These are phyloP conservation scores for Exophiala oligosperma DNA, from an alignment of 2,329 filamentous ascomycete genomes.

Conservation along the genomic window DNA sequence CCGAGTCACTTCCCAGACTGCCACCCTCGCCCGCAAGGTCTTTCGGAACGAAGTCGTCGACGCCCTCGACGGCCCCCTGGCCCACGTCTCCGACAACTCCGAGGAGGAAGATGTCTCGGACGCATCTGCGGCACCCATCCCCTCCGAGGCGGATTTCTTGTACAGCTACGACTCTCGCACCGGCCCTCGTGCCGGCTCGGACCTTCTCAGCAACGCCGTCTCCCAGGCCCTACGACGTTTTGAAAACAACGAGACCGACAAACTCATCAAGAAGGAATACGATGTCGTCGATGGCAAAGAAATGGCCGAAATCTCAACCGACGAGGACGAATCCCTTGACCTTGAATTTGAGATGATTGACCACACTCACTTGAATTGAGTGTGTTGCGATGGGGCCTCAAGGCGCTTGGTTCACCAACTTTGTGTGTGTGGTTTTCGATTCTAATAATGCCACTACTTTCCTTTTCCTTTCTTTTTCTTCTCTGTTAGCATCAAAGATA, in stretches of 20 bases:
- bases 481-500: constrained; percentile 16
- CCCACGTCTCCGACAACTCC: constrained; percentile 30
- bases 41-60: constrained; percentile 38
- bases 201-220: constrained; percentile 58
- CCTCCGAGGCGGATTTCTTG: constrained; percentile 50
- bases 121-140: constrained; percentile 46
- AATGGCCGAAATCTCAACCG: constrained; percentile 37
- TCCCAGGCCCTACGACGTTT: constrained; percentile 60
- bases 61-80: constrained; percentile 32
- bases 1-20: constrained; percentile 19
- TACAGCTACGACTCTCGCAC: constrained; percentile 56
- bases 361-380: constrained; percentile 31
- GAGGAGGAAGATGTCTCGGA: constrained; percentile 36
- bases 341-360: constrained; percentile 45
- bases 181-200: constrained; percentile 55
- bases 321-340: constrained; percentile 36
- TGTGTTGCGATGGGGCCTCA: background rate
- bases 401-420: constrained; percentile 1
- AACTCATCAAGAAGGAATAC: constrained; percentile 61
- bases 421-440: background rate
- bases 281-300: constrained; percentile 47
- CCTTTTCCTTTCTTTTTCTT: constrained; percentile 14
- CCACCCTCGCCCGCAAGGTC: constrained; percentile 27
- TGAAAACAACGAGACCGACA: constrained; percentile 61
- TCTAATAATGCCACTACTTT: constrained; percentile 8